Conservation (phyloP, 129 eudicot genomes). For the Daucus carota region DNA sequence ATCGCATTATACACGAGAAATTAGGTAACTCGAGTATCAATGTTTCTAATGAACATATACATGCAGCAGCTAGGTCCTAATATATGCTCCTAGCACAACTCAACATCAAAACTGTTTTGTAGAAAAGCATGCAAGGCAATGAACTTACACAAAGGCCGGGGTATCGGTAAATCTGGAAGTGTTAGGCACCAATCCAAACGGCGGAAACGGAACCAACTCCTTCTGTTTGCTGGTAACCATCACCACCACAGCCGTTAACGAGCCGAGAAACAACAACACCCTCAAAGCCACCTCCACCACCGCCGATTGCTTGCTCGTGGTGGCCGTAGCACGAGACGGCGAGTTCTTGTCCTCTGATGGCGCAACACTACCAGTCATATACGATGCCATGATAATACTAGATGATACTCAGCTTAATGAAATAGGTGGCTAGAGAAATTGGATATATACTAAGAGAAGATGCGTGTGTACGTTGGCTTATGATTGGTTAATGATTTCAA, state of each 20-base stretch:
- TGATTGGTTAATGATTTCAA: background rate
- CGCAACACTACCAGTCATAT: background rate
- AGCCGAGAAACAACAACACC: background rate
- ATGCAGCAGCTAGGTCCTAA: too few species aligned
- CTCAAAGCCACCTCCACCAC: background rate
- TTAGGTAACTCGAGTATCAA: too few species aligned
- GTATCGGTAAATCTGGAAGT: background rate
- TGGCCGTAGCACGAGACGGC: background rate
- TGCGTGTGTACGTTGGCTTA: background rate
- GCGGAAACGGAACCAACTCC: conserved; percentile 8
- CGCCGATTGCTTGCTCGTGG: background rate
- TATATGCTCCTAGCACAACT: too few species aligned
- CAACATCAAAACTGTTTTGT: too few species aligned
- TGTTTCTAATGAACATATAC: too few species aligned
- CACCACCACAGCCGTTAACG: background rate
- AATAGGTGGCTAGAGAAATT: background rate
- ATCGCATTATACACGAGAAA: too few species aligned
- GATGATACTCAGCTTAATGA: too few species aligned
- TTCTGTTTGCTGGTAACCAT: conserved; percentile 3
- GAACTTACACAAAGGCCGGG: background rate
- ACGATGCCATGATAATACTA: background rate
- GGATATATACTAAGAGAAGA: too few species aligned
- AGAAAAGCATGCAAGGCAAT: background rate
- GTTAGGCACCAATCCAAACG: background rate
- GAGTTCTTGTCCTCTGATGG: background rate